Evolutionary conservation across 352 stramenopile species (phyloP).

Genomic region (Phytopythium oedochilum): DNA sequence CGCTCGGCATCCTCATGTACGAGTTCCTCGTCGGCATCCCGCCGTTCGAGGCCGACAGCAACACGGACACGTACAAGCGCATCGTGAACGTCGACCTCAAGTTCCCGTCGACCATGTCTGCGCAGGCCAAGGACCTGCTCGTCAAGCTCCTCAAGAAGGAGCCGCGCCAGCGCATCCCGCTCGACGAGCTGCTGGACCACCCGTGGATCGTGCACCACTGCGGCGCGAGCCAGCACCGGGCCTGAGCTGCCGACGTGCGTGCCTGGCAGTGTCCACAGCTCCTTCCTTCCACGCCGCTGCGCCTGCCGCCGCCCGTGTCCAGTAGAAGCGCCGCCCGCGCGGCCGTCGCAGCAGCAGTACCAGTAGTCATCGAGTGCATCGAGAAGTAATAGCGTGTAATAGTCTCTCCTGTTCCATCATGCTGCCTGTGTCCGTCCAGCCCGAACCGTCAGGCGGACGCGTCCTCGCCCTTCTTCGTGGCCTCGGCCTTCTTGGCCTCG

Average conservation of each 20-base stretch:
- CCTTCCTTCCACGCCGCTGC: slow-evolving; percentile 13
- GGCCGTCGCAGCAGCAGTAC: not conserved
- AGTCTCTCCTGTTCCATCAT: not conserved
- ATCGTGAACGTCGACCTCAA: slow-evolving; percentile 96
- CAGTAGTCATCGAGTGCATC: not conserved
- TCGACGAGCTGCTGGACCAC: slow-evolving; percentile 92
- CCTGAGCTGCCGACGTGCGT: not conserved
- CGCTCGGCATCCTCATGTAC: slow-evolving; percentile 97
- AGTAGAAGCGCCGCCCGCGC: not conserved
- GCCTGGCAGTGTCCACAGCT: slow-evolving; percentile 12
- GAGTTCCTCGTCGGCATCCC: slow-evolving; percentile 97
- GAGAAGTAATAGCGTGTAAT: not conserved
- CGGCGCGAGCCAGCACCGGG: slow-evolving; percentile 12
- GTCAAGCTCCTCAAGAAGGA: slow-evolving; percentile 95
- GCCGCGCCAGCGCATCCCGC: slow-evolving; percentile 88
- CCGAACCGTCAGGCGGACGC: slow-evolving; percentile 6
- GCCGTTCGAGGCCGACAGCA: slow-evolving; percentile 97
- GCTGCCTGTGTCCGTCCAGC: slow-evolving; percentile 5
- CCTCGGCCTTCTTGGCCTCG: slow-evolving; percentile 21
- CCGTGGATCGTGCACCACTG: slow-evolving; percentile 92
- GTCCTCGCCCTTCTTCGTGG: slow-evolving; percentile 10
- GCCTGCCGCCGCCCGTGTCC: not conserved
- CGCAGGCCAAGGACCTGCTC: slow-evolving; percentile 92
- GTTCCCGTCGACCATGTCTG: slow-evolving; percentile 92
- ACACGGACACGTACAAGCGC: slow-evolving; percentile 95